These are phyloP conservation scores for Stropharia rugosoannulata DNA, from an alignment of 768 basidiomycete genomes.

Conservation along the genomic window DNA sequence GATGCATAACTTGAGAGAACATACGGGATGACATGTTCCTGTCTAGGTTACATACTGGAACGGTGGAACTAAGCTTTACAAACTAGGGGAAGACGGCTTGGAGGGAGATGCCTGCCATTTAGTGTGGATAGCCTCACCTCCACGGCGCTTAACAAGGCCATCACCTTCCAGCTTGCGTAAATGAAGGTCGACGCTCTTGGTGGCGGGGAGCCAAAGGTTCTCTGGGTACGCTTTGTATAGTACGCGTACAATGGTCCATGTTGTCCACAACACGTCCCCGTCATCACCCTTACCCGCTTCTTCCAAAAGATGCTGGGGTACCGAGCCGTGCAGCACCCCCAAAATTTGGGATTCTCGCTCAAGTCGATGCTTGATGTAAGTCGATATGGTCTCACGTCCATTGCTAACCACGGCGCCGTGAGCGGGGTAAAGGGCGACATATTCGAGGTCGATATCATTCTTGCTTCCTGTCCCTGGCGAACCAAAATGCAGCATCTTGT, in stretches of 20 bases:
- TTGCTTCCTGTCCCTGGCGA: slow-evolving; percentile 4
- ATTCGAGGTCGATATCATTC: slow-evolving; percentile 19
- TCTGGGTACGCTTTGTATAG: slow-evolving; percentile 77
- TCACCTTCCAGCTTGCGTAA: slow-evolving; percentile 72
- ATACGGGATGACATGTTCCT: too few relatives aligned
- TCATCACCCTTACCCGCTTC: slow-evolving; percentile 1
- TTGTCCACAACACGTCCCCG: slow-evolving; percentile 45
- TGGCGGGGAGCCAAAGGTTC: slow-evolving; percentile 70
- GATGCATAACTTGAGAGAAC: too few relatives aligned
- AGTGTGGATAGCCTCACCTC: slow-evolving; percentile 51
- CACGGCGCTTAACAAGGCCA: slow-evolving; percentile 47
- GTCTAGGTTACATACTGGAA: neutral
- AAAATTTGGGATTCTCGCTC: slow-evolving; percentile 83
- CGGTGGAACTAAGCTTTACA: slow-evolving; percentile 9
- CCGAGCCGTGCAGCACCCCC: slow-evolving; percentile 37
- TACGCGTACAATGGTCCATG: slow-evolving; percentile 59
- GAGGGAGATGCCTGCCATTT: slow-evolving; percentile 40
- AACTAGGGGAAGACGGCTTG: slow-evolving; percentile 14
- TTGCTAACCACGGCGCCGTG: slow-evolving; percentile 80
- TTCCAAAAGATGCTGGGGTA: slow-evolving; percentile 21
- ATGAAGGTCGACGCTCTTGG: slow-evolving; percentile 68
- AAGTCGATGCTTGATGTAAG: slow-evolving; percentile 79
- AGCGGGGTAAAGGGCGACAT: slow-evolving; percentile 74
- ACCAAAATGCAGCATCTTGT: slow-evolving; percentile 50
- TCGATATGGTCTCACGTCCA: slow-evolving; percentile 57